Conservation (phyloP, 345 rosid species). For the Noccaea caerulescens region DNA sequence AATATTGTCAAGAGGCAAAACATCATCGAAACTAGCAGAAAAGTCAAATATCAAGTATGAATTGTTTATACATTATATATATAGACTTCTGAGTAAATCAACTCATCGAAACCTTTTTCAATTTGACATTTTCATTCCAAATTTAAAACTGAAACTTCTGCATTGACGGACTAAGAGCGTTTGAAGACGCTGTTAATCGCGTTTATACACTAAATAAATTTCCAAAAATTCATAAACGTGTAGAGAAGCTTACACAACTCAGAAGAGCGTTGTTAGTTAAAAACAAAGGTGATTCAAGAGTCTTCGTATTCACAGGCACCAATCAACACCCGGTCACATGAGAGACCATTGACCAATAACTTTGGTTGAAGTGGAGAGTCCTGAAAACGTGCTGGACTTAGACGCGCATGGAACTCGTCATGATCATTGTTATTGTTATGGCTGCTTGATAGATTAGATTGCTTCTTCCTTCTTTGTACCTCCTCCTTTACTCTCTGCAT, state of each 20-base stretch:
- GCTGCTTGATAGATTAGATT: conserved; percentile 29
- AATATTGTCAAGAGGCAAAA: background rate
- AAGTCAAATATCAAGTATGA: background rate
- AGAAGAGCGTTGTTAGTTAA: conserved; percentile 27
- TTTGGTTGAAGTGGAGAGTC: conserved; percentile 30
- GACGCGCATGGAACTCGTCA: conserved; percentile 39
- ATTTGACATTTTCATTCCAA: conserved; percentile 15
- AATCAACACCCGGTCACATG: conserved; percentile 22
- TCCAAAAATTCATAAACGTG: conserved; percentile 15
- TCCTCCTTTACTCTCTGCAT: conserved; percentile 81
- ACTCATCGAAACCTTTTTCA: background rate
- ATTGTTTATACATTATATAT: too few relatives aligned
- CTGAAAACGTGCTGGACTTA: conserved; percentile 30
- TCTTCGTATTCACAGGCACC: conserved; percentile 13
- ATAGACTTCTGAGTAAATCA: background rate
- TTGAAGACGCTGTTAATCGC: conserved; percentile 28
- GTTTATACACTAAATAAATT: conserved; percentile 21
- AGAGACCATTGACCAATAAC: conserved; percentile 33
- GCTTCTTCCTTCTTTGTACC: conserved; percentile 63
- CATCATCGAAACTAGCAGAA: background rate
- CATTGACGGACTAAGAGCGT: conserved; percentile 15
- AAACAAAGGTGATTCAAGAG: background rate
- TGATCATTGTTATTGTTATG: conserved; percentile 36
- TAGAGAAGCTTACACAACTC: conserved; percentile 28
- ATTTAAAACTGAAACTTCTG: background rate